These are phyloP conservation scores for Favolaschia claudopus DNA, from an alignment of 768 basidiomycete species.

Conservation along the genomic window DNA sequence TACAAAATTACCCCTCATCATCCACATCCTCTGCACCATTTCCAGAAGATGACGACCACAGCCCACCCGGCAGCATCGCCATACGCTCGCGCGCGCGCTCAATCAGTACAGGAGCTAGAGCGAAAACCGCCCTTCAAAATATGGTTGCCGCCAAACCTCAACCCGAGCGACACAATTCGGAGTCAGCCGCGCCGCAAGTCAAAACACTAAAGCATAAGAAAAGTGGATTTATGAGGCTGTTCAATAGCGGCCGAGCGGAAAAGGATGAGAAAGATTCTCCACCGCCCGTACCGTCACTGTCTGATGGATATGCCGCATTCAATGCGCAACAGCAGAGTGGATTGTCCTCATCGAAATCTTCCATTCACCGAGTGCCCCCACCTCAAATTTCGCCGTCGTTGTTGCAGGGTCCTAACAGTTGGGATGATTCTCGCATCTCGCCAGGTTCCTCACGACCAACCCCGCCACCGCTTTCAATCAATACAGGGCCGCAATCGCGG, in stretches of 20 bases:
- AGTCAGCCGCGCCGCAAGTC: constrained; percentile 39
- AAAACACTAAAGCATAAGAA: constrained; percentile 77
- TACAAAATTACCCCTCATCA: constrained; percentile 37
- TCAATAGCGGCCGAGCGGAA: constrained; percentile 63
- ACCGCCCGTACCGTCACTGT: constrained; percentile 65
- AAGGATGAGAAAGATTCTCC: constrained; percentile 53
- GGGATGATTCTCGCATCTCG: constrained; percentile 22
- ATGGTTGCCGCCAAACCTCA: constrained; percentile 46
- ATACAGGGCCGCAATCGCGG: constrained; percentile 38
- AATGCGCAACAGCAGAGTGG: constrained; percentile 32
- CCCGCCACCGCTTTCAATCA: constrained; percentile 52
- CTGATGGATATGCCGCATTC: constrained; percentile 44
- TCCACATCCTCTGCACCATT: constrained; percentile 39
- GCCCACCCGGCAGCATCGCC: constrained; percentile 27
- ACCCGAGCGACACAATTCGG: constrained; percentile 53
- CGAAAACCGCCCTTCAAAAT: constrained; percentile 54
- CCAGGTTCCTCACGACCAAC: constrained; percentile 42
- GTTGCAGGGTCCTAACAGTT: constrained; percentile 32
- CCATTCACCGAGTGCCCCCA: constrained; percentile 49
- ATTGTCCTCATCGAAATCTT: constrained; percentile 34
- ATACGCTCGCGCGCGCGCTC: constrained; percentile 61
- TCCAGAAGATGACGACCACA: constrained; percentile 38
- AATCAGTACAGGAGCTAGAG: constrained; percentile 65
- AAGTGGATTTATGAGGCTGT: constrained; percentile 83
- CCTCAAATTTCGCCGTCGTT: constrained; percentile 48